Percentiles rank a stretch among this genome's conserved stretches.
Evolutionary conservation across 768 basidiomycete genomes (phyloP).

Genomic region (Leccinum arenicola): DNA sequence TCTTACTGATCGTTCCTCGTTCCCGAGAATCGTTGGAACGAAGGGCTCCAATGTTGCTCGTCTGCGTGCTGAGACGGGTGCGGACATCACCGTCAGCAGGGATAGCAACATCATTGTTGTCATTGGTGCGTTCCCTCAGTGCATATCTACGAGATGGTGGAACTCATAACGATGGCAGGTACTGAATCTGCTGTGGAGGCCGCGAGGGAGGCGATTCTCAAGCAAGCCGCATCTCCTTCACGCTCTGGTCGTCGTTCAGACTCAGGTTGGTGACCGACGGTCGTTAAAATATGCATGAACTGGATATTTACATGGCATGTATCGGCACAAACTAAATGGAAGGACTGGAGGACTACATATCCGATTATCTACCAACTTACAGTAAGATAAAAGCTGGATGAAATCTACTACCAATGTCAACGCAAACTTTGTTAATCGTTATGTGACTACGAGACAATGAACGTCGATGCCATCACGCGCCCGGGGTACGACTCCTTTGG

Average conservation of each 20-base stretch:
- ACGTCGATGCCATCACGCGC: slow-evolving; percentile 23
- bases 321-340: slow-evolving; percentile 22
- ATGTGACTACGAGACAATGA: slow-evolving; percentile 9
- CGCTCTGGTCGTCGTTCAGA: slow-evolving; percentile 21
- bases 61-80: slow-evolving; percentile 83
- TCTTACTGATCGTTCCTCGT: slow-evolving; percentile 74
- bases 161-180: slow-evolving; percentile 41
- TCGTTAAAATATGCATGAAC: background rate
- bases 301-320: slow-evolving; percentile 27
- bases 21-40: slow-evolving; percentile 91
- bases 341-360: background rate
- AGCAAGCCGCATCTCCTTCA: slow-evolving; percentile 42
- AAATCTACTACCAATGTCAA: too few species aligned
- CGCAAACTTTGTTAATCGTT: too few species aligned
- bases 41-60: slow-evolving; percentile 91
- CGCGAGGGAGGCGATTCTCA: slow-evolving; percentile 78
- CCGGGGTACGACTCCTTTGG: slow-evolving; percentile 53
- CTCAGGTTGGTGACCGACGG: slow-evolving; percentile 3
- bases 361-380: too few species aligned
- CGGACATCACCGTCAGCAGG: slow-evolving; percentile 88
- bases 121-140: slow-evolving; percentile 51
- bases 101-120: slow-evolving; percentile 87
- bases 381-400: too few species aligned
- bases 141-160: background rate
- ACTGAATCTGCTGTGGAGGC: slow-evolving; percentile 61